phyloP scores from a whole-genome alignment of 225 moss, liverwort and hornwort genomes.

The Straminergon stramineum region DNA sequence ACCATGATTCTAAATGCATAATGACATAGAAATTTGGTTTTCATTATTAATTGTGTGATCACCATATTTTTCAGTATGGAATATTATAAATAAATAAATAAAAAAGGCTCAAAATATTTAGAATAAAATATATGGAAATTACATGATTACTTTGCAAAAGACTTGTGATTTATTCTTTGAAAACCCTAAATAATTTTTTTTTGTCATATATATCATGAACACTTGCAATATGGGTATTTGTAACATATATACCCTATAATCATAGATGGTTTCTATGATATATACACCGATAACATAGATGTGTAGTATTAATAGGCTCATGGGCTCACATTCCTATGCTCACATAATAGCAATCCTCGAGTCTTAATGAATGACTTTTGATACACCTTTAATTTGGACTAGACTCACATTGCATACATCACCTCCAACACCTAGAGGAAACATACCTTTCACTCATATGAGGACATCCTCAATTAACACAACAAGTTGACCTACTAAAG shows the following conservation, averaged over 20 bases:
- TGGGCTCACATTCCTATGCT: too few species aligned
- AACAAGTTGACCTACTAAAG: rapidly evolving
- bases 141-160: not conserved
- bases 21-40: not conserved
- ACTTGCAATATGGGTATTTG: too few species aligned
- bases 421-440: too few species aligned
- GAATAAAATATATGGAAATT: not conserved
- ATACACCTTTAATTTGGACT: not conserved
- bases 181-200: not conserved
- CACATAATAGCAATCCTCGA: too few species aligned
- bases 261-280: too few species aligned
- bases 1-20: not conserved
- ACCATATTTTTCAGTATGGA: not conserved
- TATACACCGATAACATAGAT: too few species aligned
- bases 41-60: not conserved
- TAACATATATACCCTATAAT: too few species aligned
- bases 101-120: not conserved
- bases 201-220: too few species aligned
- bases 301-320: too few species aligned
- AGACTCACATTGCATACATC: not conserved
- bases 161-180: not conserved
- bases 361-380: not conserved
- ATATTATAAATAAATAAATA: not conserved
- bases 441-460: rapidly evolving
- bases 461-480: not conserved